A percentile compares a stretch with the other conserved stretches of the same genome.
Evolutionary conservation across 495 filamentous ascomycete species (phyloP).

Genomic region (Lindgomyces ingoldianus): DNA sequence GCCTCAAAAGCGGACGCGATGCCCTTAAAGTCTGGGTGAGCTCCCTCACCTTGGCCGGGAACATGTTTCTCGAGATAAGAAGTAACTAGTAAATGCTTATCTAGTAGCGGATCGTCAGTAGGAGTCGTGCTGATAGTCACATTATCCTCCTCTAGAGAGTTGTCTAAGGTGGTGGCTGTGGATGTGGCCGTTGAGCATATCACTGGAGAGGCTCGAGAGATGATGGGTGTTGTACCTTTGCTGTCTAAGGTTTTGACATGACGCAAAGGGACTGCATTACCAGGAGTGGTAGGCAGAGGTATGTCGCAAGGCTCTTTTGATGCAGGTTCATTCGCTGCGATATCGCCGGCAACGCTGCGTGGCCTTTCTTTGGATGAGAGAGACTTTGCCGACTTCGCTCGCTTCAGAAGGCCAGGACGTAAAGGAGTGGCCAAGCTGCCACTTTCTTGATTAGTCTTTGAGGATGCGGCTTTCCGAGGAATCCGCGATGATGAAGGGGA

Average conservation of each 20-base stretch:
- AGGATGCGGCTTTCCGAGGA: constrained; percentile 8
- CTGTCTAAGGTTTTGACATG: constrained; percentile 18
- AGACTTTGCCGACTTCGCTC: constrained; percentile 2
- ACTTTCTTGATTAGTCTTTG: not conserved
- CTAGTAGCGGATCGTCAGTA: not conserved
- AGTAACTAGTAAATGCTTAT: not conserved
- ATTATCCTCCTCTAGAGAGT: not conserved
- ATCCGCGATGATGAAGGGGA: constrained; percentile 22
- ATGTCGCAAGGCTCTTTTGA: constrained; percentile 13
- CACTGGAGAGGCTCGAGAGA: not conserved
- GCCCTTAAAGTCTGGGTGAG: not conserved
- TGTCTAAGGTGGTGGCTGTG: not conserved
- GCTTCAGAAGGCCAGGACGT: not conserved
- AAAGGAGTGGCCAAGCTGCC: not conserved
- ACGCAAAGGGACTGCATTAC: not conserved
- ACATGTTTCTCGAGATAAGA: not conserved
- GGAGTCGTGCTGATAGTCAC: not conserved
- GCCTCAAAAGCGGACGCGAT: not conserved
- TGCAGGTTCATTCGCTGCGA: not conserved
- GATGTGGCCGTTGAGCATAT: not conserved
- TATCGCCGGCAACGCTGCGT: too few species aligned
- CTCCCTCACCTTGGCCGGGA: not conserved
- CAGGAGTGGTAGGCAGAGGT: constrained; percentile 18
- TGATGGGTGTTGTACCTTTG: constrained; percentile 8
- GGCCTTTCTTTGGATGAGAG: not conserved